Conservation (phyloP, 306 rosid genomes). For the Vigna trinervia region DNA sequence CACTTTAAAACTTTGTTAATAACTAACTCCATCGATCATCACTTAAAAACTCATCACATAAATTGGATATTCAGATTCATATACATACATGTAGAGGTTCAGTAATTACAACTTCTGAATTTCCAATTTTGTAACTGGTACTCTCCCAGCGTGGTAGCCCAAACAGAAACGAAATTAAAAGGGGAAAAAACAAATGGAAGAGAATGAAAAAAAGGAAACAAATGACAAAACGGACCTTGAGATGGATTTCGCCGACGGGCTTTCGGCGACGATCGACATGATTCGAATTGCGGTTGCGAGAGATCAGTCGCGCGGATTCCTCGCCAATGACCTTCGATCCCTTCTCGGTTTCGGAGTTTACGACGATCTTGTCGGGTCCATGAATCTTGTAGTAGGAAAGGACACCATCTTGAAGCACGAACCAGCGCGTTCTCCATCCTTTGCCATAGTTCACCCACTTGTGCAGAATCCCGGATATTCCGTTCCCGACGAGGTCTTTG, state of each 20-base stretch:
- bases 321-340: constrained; percentile 91
- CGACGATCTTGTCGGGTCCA: constrained; percentile 80
- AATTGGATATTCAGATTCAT: constrained; percentile 5
- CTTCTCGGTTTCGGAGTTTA: constrained; percentile 82
- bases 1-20: not conserved
- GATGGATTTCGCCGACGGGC: constrained; percentile 66
- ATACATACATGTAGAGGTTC: not conserved
- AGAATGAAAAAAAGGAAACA: not conserved
- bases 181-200: not conserved
- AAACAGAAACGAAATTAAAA: constrained; percentile 4
- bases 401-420: constrained; percentile 85
- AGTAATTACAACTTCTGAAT: not conserved
- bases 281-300: constrained; percentile 50
- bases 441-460: constrained; percentile 96
- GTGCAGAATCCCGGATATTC: constrained; percentile 75
- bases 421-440: constrained; percentile 97
- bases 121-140: constrained; percentile 11
- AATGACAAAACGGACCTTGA: constrained; percentile 39
- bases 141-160: not conserved
- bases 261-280: constrained; percentile 27
- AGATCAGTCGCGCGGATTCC: constrained; percentile 67
- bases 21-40: not conserved
- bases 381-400: constrained; percentile 92
- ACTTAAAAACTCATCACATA: not conserved
- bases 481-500: constrained; percentile 86